Evolutionary conservation across 179 eudicot species (phyloP).

Genomic region (Vitellaria paradoxa): DNA sequence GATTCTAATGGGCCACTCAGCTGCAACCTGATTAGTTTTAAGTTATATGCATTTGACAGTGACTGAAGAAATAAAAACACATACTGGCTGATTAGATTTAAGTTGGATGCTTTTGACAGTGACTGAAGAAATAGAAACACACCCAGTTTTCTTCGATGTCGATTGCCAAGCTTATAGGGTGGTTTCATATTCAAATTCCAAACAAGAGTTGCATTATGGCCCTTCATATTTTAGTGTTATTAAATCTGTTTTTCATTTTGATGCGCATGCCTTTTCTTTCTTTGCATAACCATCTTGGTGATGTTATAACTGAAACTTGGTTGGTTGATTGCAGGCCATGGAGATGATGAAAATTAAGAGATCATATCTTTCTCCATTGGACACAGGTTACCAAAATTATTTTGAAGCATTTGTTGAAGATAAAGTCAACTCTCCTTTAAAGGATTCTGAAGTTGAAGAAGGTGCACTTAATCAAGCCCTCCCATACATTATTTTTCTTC

Average conservation of each 20-base stretch:
- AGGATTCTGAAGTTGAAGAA: conserved; percentile 40
- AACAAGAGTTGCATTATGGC: not conserved
- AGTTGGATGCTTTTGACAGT: too few species aligned
- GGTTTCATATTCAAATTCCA: not conserved
- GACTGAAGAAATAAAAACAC: too few species aligned
- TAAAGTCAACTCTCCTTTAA: conserved; percentile 30
- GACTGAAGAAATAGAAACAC: too few species aligned
- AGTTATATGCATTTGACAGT: too few species aligned
- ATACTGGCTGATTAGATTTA: too few species aligned
- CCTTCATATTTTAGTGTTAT: not conserved
- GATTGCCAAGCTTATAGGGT: not conserved
- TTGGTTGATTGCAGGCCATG: conserved; percentile 70
- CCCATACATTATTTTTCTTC: conserved; percentile 58
- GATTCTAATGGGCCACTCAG: too few species aligned
- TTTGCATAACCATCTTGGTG: not conserved
- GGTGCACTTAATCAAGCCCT: conserved; percentile 44
- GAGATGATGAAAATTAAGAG: conserved; percentile 67
- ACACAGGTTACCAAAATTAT: conserved; percentile 55
- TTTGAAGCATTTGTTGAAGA: conserved; percentile 76
- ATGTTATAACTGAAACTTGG: not conserved
- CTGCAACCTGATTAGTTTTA: too few species aligned
- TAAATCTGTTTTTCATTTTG: not conserved
- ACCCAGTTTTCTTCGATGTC: not conserved
- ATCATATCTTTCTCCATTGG: conserved; percentile 31
- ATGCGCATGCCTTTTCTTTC: not conserved